Conservation (phyloP, 768 basidiomycete species). For the Multifurca ochricompacta region DNA sequence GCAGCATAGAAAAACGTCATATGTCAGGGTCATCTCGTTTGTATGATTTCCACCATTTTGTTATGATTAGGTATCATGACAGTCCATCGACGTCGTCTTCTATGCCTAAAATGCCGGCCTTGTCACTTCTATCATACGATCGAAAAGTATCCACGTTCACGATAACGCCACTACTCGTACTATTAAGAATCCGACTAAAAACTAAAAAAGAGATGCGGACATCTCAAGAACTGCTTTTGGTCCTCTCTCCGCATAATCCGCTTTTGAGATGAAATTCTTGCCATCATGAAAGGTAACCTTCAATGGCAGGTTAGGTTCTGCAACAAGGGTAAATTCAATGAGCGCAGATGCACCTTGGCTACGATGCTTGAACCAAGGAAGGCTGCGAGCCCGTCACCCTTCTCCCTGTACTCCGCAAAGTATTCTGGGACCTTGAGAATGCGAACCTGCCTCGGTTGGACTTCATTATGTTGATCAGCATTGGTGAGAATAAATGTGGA, state of each 20-base stretch:
- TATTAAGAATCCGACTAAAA: not conserved
- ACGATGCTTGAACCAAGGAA: conserved; percentile 78
- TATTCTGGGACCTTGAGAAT: conserved; percentile 75
- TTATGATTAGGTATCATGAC: conserved; percentile 19
- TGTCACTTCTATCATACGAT: not conserved
- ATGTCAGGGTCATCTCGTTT: conserved; percentile 1
- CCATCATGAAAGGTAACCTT: conserved; percentile 75
- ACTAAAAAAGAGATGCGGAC: conserved; percentile 62
- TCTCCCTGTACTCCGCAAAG: conserved; percentile 84
- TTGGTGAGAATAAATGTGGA: conserved; percentile 52
- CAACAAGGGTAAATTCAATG: not conserved
- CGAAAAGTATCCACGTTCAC: not conserved
- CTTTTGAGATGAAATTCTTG: conserved; percentile 70
- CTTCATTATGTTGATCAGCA: conserved; percentile 57
- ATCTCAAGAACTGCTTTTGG: conserved; percentile 71
- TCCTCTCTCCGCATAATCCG: conserved; percentile 65
- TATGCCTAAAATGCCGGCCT: not conserved
- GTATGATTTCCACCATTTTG: conserved; percentile 19
- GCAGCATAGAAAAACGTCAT: conserved; percentile 41
- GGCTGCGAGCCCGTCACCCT: conserved; percentile 70
- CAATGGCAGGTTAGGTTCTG: conserved; percentile 1
- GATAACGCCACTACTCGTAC: not conserved
- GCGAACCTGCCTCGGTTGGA: conserved; percentile 60
- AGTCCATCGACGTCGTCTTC: not conserved
- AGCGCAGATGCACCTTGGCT: conserved; percentile 63